Percentiles rank a stretch among this genome's conserved stretches.
Evolutionary conservation across 2,329 filamentous ascomycete species (phyloP).

Genomic region (Aspergillus pseudoviridinutans): DNA sequence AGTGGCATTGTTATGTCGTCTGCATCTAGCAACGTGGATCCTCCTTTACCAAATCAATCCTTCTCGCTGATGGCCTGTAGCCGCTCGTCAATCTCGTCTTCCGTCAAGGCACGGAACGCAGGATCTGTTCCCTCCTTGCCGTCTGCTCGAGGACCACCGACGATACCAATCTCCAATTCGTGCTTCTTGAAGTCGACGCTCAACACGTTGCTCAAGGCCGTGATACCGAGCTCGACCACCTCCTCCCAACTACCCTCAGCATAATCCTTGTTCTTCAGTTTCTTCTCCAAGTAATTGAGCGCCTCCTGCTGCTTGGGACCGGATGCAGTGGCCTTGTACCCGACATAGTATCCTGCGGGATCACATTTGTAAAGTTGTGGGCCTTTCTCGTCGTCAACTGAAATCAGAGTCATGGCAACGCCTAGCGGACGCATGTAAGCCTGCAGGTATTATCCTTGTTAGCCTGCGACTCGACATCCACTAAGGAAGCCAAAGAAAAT

Average conservation of each 20-base stretch:
- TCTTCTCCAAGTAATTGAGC: constrained; percentile 98
- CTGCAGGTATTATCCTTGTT: constrained; percentile 36
- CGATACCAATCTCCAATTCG: constrained; percentile 96
- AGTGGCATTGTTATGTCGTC: constrained; percentile 19
- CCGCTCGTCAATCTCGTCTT: constrained; percentile 97
- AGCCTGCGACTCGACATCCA: background rate
- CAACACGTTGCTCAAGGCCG: constrained; percentile 88
- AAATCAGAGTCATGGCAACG: constrained; percentile 91
- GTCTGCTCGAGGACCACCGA: constrained; percentile 78
- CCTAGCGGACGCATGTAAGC: constrained; percentile 98
- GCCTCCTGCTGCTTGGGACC: constrained; percentile 99
- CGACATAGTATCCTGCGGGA: constrained; percentile 94
- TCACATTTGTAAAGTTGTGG: constrained; percentile 98
- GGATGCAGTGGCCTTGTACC: constrained; percentile 96
- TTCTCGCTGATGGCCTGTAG: constrained; percentile 98
- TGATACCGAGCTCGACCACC: constrained; percentile 94
- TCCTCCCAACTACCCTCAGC: constrained; percentile 94
- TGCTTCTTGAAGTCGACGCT: constrained; percentile 99
- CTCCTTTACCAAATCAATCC: constrained; percentile 59
- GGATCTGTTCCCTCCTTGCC: constrained; percentile 77
- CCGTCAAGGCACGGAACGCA: constrained; percentile 81
- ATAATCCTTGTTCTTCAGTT: constrained; percentile 97
- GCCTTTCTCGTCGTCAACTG: constrained; percentile 85
- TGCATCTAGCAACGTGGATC: constrained; percentile 18
- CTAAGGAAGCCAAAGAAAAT: constrained; percentile 2